Conservation (phyloP, 805 yeast species). For the Diddensiella transvaalensis region DNA sequence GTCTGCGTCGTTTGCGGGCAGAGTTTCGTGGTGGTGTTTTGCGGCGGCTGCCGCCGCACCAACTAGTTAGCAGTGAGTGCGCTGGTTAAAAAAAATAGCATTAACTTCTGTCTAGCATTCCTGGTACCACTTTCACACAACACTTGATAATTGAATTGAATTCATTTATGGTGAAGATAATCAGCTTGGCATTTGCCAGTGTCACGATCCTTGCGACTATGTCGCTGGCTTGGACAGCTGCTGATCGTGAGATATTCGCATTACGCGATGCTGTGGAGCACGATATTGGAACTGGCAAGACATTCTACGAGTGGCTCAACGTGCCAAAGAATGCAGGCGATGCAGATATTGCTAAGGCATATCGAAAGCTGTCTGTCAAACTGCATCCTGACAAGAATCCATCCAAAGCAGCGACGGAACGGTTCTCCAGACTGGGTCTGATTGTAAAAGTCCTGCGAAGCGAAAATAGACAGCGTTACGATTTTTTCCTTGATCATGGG, state of each 20-base stretch:
- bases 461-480: conserved; percentile 68
- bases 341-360: conserved; percentile 37
- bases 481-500: conserved; percentile 75
- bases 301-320: conserved; percentile 63
- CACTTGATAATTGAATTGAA: no score
- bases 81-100: no score
- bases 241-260: conserved; percentile 78
- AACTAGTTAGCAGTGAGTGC: no score
- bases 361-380: conserved; percentile 63
- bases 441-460: conserved; percentile 71
- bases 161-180: no score
- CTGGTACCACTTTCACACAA: no score
- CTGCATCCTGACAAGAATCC: conserved; percentile 82
- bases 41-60: no score
- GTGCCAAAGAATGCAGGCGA: conserved; percentile 26
- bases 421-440: conserved; percentile 73
- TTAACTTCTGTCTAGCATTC: no score
- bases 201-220: background rate
- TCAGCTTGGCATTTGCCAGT: background rate
- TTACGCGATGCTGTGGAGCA: conserved; percentile 59
- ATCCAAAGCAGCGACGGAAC: conserved; percentile 51
- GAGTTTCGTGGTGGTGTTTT: no score
- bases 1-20: no score
- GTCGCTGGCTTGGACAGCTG: conserved; percentile 48
- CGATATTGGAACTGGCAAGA: conserved; percentile 58